Base-by-base conservation (phyloP, 805 yeast genomes). In the Yarrowia alimentaria region DNA sequence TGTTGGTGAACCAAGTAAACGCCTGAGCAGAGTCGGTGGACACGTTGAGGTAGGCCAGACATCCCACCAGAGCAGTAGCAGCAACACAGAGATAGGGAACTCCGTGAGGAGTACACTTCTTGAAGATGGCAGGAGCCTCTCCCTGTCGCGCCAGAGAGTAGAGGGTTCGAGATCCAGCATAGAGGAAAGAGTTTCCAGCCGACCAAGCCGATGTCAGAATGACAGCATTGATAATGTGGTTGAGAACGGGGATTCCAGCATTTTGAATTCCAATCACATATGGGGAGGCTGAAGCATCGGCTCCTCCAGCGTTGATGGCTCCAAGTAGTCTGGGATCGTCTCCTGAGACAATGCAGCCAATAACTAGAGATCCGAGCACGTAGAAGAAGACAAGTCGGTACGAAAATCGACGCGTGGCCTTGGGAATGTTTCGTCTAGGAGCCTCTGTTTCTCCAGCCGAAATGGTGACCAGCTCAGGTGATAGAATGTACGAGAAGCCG, bases 401-500 rank as follows among this genome's bases (percentile, higher is more conserved):
- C 61, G 84, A 83, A 5, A 85, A 86, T 59, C 85, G 72, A 55
- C 74, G 79, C 4, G 90, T 84, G 1, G 93, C 91, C 22, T 80
- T 75, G 6, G 94, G 94, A 19, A 86, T 73, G 0, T 90, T 81
- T 55, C 75, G 77, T 56, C 93, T 71, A 5, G 95, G 95, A 53
- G 84, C 80, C 54, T 80, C 74, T n/a, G 91, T 84, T 64, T 86
- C 95, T 65, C 90, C 85, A 2, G 91, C 88, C 1, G 93, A 90
- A 53, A 86, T 80, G 54, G 86, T 79, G n/a, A 87, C 88, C 65
- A 85, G 80, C 58, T 86, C 95, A 51, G 80, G 71, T 1, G 88
- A 82, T 0, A 94, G 91, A 53, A 84, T 80, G 60, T 81, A 86
- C 0, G 93, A 85, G 66, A 83, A 86, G 0, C 88, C 74, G 0